Evolutionary conservation across 257 asterid species (phyloP).

Genomic region (Scutellaria barbata): DNA sequence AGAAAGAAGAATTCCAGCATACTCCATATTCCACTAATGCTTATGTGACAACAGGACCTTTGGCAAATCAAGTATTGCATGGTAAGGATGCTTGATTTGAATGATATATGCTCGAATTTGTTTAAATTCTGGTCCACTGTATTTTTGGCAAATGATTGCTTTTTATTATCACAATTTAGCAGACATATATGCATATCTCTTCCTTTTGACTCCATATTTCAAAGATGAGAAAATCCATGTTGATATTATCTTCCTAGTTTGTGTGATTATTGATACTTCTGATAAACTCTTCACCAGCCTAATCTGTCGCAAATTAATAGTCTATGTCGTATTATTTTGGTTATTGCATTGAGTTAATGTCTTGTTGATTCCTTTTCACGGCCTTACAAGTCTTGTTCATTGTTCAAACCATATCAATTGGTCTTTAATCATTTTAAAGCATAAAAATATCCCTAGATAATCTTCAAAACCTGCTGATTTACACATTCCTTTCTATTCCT

Average conservation of each 20-base stretch:
- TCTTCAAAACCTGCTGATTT: neutral
- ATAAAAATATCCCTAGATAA: neutral
- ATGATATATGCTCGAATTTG: conserved; percentile 13
- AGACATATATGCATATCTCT: neutral
- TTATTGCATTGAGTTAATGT: too few species aligned
- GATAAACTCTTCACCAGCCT: conserved; percentile 3
- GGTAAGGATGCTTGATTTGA: conserved; percentile 56
- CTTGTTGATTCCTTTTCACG: neutral
- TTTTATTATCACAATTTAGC: neutral
- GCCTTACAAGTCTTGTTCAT: neutral
- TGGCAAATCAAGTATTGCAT: conserved; percentile 74
- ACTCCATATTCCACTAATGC: conserved; percentile 95
- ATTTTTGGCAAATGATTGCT: conserved; percentile 3
- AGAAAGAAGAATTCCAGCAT: conserved; percentile 99
- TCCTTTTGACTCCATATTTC: neutral
- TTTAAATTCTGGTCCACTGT: conserved; percentile 6
- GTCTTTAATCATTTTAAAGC: neutral
- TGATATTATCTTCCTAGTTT: neutral
- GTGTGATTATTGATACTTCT: neutral
- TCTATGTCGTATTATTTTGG: neutral
- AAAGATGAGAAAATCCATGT: neutral
- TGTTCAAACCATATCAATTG: neutral
- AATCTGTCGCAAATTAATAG: neutral
- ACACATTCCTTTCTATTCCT: conserved; percentile 3
- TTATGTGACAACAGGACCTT: conserved; percentile 81